Evolutionary conservation across 2,329 filamentous ascomycete genomes (phyloP).

Genomic region (Coniochaeta sp.): DNA sequence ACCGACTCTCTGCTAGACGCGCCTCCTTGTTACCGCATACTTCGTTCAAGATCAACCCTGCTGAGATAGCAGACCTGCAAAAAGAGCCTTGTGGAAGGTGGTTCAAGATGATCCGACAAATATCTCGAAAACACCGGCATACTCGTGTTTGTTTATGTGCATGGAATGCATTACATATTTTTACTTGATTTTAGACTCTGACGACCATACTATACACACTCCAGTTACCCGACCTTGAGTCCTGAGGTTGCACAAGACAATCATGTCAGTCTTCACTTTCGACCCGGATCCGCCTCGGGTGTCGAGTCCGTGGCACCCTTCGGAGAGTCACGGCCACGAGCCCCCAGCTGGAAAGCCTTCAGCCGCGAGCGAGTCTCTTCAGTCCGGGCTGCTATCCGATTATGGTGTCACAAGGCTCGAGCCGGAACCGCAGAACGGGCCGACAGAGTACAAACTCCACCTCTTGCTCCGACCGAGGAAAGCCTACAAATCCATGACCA

Average conservation of each 20-base stretch:
- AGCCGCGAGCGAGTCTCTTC: conserved; percentile 12
- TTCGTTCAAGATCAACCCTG: neutral
- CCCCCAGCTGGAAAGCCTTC: conserved; percentile 19
- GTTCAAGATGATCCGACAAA: conserved; percentile 27
- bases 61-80: neutral
- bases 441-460: conserved; percentile 95
- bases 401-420: conserved; percentile 70
- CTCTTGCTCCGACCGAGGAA: conserved; percentile 73
- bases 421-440: conserved; percentile 87
- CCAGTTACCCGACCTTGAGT: no score
- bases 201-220: no score
- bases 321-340: conserved; percentile 35
- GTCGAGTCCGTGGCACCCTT: conserved; percentile 79
- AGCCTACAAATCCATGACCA: conserved; percentile 66
- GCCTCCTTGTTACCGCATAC: neutral
- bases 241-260: neutral
- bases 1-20: neutral
- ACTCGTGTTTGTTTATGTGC: conserved; percentile 10
- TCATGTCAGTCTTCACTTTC: conserved; percentile 90
- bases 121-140: conserved; percentile 26
- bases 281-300: conserved; percentile 83
- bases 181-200: conserved; percentile 1
- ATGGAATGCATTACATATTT: conserved; percentile 16
- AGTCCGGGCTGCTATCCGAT: conserved; percentile 43
- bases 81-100: conserved; percentile 2